A percentile compares a stretch with the other conserved stretches of the same genome.
These are phyloP conservation scores for Rostrohypoxylon terebratum DNA, from an alignment of 495 filamentous ascomycete species.

Conservation along the genomic window DNA sequence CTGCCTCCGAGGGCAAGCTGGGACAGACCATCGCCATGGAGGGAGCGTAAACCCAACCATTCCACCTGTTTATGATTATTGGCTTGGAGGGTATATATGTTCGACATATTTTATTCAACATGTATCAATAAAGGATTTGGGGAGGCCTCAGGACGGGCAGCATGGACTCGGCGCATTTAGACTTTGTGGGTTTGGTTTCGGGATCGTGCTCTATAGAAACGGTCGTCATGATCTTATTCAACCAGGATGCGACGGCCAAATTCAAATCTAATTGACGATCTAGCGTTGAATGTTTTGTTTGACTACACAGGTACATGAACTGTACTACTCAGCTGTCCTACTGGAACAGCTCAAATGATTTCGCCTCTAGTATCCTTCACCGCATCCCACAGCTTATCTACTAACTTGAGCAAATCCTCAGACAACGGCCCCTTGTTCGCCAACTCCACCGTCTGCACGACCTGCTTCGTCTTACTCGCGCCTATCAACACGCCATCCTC, in stretches of 20 bases:
- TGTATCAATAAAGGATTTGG: conserved; percentile 30
- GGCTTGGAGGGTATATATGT: background rate
- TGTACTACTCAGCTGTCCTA: background rate
- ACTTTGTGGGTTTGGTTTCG: conserved; percentile 1
- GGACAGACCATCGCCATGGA: conserved; percentile 43
- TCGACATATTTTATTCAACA: conserved; percentile 26
- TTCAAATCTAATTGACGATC: background rate
- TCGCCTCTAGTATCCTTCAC: conserved; percentile 32
- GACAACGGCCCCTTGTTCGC: conserved; percentile 60
- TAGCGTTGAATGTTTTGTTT: background rate
- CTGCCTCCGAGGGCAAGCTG: conserved; percentile 29
- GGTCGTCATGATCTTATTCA: conserved; percentile 25
- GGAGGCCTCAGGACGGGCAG: background rate
- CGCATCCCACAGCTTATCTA: conserved; percentile 34
- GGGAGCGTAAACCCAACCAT: background rate
- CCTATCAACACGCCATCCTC: conserved; percentile 69
- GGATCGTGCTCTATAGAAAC: conserved; percentile 1
- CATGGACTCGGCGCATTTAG: conserved; percentile 35
- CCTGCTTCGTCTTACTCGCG: conserved; percentile 59
- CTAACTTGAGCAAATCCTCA: conserved; percentile 21
- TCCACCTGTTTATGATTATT: background rate
- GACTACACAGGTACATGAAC: background rate
- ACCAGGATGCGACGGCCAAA: conserved; percentile 22
- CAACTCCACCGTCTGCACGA: conserved; percentile 61
- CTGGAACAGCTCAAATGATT: conserved; percentile 15